phyloP scores from a whole-genome alignment of 2,329 filamentous ascomycete genomes.

The Periglandula ipomoeae region DNA sequence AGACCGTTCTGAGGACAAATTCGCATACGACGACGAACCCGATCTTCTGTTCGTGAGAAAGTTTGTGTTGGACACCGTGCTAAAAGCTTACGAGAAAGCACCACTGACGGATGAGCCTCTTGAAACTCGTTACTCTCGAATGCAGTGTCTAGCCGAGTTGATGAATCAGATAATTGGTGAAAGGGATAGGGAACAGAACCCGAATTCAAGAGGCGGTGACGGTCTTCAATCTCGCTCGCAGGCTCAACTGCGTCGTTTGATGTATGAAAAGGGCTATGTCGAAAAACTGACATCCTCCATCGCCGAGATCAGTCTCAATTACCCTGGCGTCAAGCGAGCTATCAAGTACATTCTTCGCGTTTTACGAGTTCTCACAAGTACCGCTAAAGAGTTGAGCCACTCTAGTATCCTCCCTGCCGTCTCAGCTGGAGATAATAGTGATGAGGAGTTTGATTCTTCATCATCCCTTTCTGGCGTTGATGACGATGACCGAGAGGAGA shows the following conservation, averaged over 20 bases:
- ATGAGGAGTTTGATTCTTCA: slow-evolving; percentile 79
- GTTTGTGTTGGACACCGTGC: slow-evolving; percentile 86
- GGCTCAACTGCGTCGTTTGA: slow-evolving; percentile 79
- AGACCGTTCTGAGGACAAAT: slow-evolving; percentile 47
- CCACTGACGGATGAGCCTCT: slow-evolving; percentile 68
- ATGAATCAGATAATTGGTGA: slow-evolving; percentile 89
- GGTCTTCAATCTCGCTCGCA: slow-evolving; percentile 48
- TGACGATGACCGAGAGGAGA: slow-evolving; percentile 74
- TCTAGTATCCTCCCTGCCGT: slow-evolving; percentile 63
- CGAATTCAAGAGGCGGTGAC: slow-evolving; percentile 30
- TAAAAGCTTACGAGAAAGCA: slow-evolving; percentile 88
- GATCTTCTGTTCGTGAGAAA: slow-evolving; percentile 87
- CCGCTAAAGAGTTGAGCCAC: slow-evolving; percentile 77
- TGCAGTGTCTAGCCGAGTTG: slow-evolving; percentile 80
- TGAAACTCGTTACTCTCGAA: slow-evolving; percentile 77
- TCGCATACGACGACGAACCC: slow-evolving; percentile 64
- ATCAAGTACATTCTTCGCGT: slow-evolving; percentile 95
- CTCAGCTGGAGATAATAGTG: slow-evolving; percentile 57
- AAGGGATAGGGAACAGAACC: slow-evolving; percentile 53
- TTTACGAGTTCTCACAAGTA: slow-evolving; percentile 76
- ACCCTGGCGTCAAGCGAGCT: slow-evolving; percentile 83
- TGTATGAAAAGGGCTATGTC: slow-evolving; percentile 98
- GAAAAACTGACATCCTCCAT: slow-evolving; percentile 83
- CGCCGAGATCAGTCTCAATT: slow-evolving; percentile 91
- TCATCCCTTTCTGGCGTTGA: slow-evolving; percentile 85